Evolutionary conservation across 768 basidiomycete species (phyloP), one percentile per base, ranked within the genome.

Genomic region (Heimioporus sp.): DNA sequence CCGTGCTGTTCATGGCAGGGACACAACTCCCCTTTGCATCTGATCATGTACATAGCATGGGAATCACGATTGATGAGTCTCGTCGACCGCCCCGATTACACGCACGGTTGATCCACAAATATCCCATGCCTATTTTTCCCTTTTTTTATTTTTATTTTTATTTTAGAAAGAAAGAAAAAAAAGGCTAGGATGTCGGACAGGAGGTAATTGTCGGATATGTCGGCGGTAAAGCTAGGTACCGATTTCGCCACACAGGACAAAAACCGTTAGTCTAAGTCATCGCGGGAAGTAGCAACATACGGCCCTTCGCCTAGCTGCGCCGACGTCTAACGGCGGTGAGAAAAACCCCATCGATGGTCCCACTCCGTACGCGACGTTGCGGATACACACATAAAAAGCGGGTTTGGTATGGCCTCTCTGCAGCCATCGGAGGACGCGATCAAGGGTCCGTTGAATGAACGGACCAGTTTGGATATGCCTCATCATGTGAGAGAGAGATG

Each of bases 1-100:
- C 48, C 64, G 45, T 43, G 58, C 61, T 60, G 51, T 42, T 59
- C 51, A 62, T 54, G 44, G 63, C 61, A 60, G 53, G 57, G 59
- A 46, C 59, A 45, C 35, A 35, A 35, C 35, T 35, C 35, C 12
- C 13, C 45, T 41, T 34, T 32, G 46, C 43, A 21, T 19, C 36
- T 53, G 52, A 63, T 65, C 62, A 43, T 49, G 51, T 28, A 28
- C 24, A 19, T 42, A 51, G 49, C 51, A 66, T 64, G 64, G 55
- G 60, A 59, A 63, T 53, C 46, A 53, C 42, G 24, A 55, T 57
- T 52, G 64, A 58, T 55, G 42, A n/a, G n/a, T 41, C 17, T 46
- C 37, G 37, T 56, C 45, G 53, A 56, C 55, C 50, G 36, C 54
- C 54, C 53, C 48, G 48, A 56, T 56, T 44, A 65, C 62, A 59